Evolutionary conservation across 208 protist species (phyloP), one percentile per base, ranked within the genome.

Genomic region (Trypanosoma scelopori): DNA sequence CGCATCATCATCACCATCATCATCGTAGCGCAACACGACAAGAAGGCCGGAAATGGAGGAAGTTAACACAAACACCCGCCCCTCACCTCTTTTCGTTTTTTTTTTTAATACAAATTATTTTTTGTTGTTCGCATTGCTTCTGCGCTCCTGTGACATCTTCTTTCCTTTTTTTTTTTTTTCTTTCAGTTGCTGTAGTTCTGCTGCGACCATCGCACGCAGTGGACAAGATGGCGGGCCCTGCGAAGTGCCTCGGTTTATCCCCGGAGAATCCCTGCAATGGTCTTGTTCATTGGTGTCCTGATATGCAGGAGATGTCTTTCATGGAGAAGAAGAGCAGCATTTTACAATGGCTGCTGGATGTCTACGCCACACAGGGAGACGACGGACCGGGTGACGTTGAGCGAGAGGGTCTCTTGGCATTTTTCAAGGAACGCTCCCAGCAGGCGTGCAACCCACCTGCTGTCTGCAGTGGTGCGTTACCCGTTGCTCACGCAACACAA

Each of bases 131-230:
- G 6, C 6, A 3, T 18, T 49, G 3, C 20, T 13, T 49, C 5
- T 49, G n/a, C 13, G n/a, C 45, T 49, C 5, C 45, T 49, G 2
- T 18, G 3, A 13, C 12, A 49, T 50, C 4, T 50, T 23, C 25
- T 6, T 68, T 46, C 22, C 59, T 43, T 45, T 32, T 35, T 11
- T 2, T 11, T 67, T 58, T 71, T 71, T 25, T 46, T 27, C 55
- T 49, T 69, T 67, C 62, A 55, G 22, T 18, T 5, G 35, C 5
- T 20, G 9, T 25, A 50, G 20, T 13, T 50, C 13, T 50, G 6
- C 46, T 50, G 3, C 18, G 13, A 9, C 46, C 6, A 37, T 50
- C n/a, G 4, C 25, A 25, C 25, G 46, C 25, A 22, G 22, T 50
- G 46, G 20, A 1, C 25, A 25, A 50, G 46, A 11, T 25, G 25